Percentiles rank a stretch among this genome's conserved stretches.
Evolutionary conservation across 768 basidiomycete species (phyloP).

Genomic region (Podaxis sp.): DNA sequence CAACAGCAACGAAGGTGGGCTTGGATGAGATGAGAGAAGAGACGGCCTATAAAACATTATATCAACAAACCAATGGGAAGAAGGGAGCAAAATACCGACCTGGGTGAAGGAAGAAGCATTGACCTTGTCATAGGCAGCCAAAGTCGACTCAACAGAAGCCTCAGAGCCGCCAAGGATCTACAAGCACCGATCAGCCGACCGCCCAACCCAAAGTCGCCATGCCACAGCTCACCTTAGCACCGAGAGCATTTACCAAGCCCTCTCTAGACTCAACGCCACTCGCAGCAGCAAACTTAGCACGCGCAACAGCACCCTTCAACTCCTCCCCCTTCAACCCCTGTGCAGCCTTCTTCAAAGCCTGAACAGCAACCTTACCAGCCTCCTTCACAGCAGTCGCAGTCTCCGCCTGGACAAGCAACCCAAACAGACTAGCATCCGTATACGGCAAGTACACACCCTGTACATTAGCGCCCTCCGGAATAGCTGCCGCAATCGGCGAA

Average conservation of each 20-base stretch:
- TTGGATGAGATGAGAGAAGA: conserved; percentile 65
- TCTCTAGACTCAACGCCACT: conserved; percentile 62
- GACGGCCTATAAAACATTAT: conserved; percentile 42
- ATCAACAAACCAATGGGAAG: not conserved
- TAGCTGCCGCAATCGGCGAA: conserved; percentile 58
- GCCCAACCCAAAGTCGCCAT: not conserved
- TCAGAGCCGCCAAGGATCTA: conserved; percentile 58
- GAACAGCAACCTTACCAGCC: conserved; percentile 65
- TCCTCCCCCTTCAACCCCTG: conserved; percentile 61
- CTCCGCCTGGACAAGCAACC: conserved; percentile 70
- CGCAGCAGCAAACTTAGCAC: conserved; percentile 85
- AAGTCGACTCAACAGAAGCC: conserved; percentile 53
- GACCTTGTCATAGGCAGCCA: conserved; percentile 69
- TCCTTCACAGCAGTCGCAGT: conserved; percentile 60
- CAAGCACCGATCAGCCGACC: conserved; percentile 3
- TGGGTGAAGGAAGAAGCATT: conserved; percentile 63
- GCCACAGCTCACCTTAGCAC: conserved; percentile 50
- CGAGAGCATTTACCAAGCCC: conserved; percentile 57
- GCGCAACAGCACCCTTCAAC: conserved; percentile 76
- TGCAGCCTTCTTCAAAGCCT: conserved; percentile 61
- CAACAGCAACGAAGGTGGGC: conserved; percentile 86
- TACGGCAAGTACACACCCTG: conserved; percentile 81
- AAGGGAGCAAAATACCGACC: conserved; percentile 34
- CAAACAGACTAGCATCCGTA: conserved; percentile 88
- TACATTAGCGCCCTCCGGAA: conserved; percentile 60